Conservation (phyloP, 371 early-diverging fungal species). For the Zopfochytrium polystomum region DNA sequence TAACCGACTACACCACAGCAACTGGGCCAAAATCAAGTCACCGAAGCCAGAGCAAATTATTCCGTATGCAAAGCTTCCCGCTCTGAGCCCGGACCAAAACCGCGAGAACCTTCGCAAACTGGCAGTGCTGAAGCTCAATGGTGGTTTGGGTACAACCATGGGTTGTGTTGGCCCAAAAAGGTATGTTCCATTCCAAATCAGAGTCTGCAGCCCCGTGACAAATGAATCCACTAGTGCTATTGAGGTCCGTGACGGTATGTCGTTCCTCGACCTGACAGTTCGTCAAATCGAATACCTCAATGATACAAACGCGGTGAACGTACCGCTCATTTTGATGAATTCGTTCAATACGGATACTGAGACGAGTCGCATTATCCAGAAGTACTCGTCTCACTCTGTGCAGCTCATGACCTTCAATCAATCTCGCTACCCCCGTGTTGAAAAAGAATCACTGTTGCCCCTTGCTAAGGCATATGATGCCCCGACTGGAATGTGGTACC, state of each 20-base stretch:
- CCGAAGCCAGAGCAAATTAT: slow-evolving; percentile 81
- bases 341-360: slow-evolving; percentile 99
- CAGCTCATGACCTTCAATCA: slow-evolving; percentile 97
- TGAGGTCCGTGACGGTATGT: slow-evolving; percentile 97
- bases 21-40: slow-evolving; percentile 91
- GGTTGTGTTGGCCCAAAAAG: slow-evolving; percentile 99
- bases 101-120: slow-evolving; percentile 74
- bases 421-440: slow-evolving; percentile 93
- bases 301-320: slow-evolving; percentile 79
- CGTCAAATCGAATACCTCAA: slow-evolving; percentile 98
- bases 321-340: slow-evolving; percentile 99
- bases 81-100: slow-evolving; percentile 50
- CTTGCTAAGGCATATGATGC: slow-evolving; percentile 62
- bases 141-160: slow-evolving; percentile 99
- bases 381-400: slow-evolving; percentile 88
- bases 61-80: slow-evolving; percentile 66
- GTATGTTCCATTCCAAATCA: slow-evolving; percentile 23
- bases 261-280: slow-evolving; percentile 97
- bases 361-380: slow-evolving; percentile 94
- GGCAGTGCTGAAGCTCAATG: slow-evolving; percentile 98
- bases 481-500: slow-evolving; percentile 79
- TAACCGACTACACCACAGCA: slow-evolving; percentile 57
- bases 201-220: not conserved
- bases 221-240: slow-evolving; percentile 73
- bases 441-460: slow-evolving; percentile 90